Evolutionary conservation across 2,329 filamentous ascomycete genomes (phyloP).

Genomic region (Hymenoscyphus linearis): DNA sequence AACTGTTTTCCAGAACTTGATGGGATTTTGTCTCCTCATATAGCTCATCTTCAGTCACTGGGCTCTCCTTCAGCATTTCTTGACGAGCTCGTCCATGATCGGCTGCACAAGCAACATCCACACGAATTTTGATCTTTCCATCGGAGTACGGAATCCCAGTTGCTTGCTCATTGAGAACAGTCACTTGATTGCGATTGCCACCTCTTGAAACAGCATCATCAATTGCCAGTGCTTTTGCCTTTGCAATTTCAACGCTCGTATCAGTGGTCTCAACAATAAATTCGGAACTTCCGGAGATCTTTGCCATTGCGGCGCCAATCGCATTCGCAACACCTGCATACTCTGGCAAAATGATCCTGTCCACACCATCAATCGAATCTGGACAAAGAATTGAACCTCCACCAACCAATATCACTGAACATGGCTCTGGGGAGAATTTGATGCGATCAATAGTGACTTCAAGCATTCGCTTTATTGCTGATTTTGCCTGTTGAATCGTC

Average conservation of each 20-base stretch:
- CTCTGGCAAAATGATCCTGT: constrained; percentile 43
- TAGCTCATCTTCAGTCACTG: neutral
- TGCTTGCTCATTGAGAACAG: neutral
- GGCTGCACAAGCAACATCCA: neutral
- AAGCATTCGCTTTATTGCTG: constrained; percentile 38
- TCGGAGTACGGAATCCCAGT: neutral
- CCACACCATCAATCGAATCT: constrained; percentile 41
- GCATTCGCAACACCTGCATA: constrained; percentile 52
- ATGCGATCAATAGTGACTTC: constrained; percentile 48
- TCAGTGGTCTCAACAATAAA: neutral
- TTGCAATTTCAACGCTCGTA: neutral
- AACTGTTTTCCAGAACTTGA: neutral
- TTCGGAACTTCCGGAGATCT: constrained; percentile 15
- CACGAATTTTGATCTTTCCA: neutral
- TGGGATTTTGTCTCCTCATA: neutral
- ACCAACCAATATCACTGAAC: constrained; percentile 51
- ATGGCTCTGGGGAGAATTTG: constrained; percentile 46
- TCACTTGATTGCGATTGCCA: neutral
- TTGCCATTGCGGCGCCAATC: constrained; percentile 47
- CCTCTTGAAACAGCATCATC: neutral
- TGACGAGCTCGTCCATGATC: neutral
- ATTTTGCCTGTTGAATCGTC: constrained; percentile 16
- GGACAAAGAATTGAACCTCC: constrained; percentile 47
- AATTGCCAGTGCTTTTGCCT: neutral
- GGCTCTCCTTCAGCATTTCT: neutral